Evolutionary conservation across 2,329 filamentous ascomycete species (phyloP), one percentile per base, ranked within the genome.

Genomic region (Gliomastix tumulicola): DNA sequence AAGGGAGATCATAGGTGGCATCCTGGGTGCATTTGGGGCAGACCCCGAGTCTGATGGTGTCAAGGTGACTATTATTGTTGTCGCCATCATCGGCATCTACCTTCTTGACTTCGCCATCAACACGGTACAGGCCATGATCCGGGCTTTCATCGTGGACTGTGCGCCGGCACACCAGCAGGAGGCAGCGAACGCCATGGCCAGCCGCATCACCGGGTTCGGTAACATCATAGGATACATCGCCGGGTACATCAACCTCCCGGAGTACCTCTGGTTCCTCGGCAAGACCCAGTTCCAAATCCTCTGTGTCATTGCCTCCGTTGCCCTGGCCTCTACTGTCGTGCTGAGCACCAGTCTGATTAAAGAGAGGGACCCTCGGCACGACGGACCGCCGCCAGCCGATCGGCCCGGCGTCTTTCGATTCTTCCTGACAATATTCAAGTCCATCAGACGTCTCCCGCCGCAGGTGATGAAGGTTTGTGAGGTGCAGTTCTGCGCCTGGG

Each of bases 51-150:
- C 82, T 1, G 49, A 71, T 7, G 75, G 70, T 4, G 81, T 84
- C 32, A 81, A 77, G 50, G 71, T 69, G 4, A 66, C 69, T 30
- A 76, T 84, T 33, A 90, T 95, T 46, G 66, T 87, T 21, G 72
- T 87, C 39, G 90, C 90, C 7, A 88, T 95, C 6, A 55, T 88
- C 21, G 83, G 88, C 64, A 84, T 97, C 49, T 97, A 94, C 60
- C 70, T 92, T 34, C 73, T 97, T 35, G 90, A 97, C 57, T 92
- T 97, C 58, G 80, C 89, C 50, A 92, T 97, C 65, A 97, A 97
- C 61, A 92, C 89, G 75, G 87, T 97, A 22, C 90, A 97, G 73
- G 90, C 92, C 34, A 85, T 81, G 5, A 85, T 96, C 51, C 77
- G 89, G 45, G 88, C 89, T 18, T 94, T 94, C 55, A 94, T 97